Evolutionary conservation across 768 basidiomycete genomes (phyloP).

Genomic region (Hygrocybe punicea): DNA sequence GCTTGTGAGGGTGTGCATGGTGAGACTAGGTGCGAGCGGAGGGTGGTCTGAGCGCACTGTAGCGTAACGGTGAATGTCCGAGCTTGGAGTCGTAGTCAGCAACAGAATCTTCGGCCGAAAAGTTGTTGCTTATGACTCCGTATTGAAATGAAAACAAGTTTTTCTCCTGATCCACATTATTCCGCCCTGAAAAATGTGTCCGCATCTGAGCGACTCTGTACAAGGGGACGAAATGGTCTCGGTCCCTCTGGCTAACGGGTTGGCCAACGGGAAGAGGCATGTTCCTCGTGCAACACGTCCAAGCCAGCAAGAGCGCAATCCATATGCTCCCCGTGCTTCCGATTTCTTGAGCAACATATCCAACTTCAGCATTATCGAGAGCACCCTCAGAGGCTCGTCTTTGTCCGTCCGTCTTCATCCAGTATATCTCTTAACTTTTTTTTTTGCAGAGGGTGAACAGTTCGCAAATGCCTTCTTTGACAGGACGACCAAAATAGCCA

Average conservation of each 20-base stretch:
- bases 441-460: constrained; percentile 84
- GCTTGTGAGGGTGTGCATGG: constrained; percentile 71
- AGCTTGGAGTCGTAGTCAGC: no score
- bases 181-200: constrained; percentile 52
- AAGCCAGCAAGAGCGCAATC: constrained; percentile 52
- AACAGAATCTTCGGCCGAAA: background rate
- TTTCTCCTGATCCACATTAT: no score
- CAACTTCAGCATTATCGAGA: constrained; percentile 96
- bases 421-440: constrained; percentile 3
- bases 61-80: no score
- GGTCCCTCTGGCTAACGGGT: constrained; percentile 54
- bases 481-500: constrained; percentile 99
- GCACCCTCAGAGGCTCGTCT: constrained; percentile 82
- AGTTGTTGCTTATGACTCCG: no score
- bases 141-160: no score
- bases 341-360: constrained; percentile 91
- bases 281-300: constrained; percentile 29
- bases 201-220: constrained; percentile 49
- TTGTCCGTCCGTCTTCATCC: background rate
- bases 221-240: constrained; percentile 66
- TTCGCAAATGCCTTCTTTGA: constrained; percentile 99
- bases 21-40: constrained; percentile 78
- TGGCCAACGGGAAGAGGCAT: constrained; percentile 50
- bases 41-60: constrained; percentile 46
- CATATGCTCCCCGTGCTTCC: constrained; percentile 86